These are phyloP conservation scores for Penicillium nordicum DNA, from an alignment of 2,329 filamentous ascomycete genomes.

Conservation along the genomic window DNA sequence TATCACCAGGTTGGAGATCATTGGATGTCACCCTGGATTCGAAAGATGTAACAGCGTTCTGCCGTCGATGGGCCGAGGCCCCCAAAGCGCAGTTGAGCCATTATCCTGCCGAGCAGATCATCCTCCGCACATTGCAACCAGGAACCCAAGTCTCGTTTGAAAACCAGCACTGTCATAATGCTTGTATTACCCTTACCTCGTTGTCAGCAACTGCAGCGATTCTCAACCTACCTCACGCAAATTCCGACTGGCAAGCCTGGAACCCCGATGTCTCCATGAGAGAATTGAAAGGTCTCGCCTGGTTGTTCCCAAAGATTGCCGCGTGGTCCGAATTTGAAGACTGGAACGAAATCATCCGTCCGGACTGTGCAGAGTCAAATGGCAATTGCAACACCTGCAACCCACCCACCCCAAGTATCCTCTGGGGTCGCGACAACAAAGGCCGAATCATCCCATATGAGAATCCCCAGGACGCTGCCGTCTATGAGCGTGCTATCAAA, in stretches of 20 bases:
- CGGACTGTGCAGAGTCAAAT: neutral
- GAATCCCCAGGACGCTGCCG: slow-evolving; percentile 49
- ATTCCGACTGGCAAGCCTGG: slow-evolving; percentile 26
- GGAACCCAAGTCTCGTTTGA: slow-evolving; percentile 13
- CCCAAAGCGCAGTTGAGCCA: slow-evolving; percentile 20
- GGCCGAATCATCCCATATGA: slow-evolving; percentile 47
- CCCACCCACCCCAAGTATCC: slow-evolving; percentile 31
- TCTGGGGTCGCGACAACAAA: slow-evolving; percentile 32
- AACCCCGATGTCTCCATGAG: slow-evolving; percentile 27
- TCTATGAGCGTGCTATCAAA: slow-evolving; percentile 53
- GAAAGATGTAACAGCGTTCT: slow-evolving; percentile 28
- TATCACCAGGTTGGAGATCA: slow-evolving; percentile 49
- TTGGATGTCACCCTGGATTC: slow-evolving; percentile 19
- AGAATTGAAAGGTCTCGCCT: slow-evolving; percentile 28
- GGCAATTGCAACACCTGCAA: slow-evolving; percentile 30
- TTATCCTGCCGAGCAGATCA: slow-evolving; percentile 19
- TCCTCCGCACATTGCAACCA: slow-evolving; percentile 21
- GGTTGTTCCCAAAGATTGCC: slow-evolving; percentile 32
- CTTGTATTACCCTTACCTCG: slow-evolving; percentile 32
- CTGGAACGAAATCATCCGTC: slow-evolving; percentile 26
- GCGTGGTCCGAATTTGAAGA: slow-evolving; percentile 24
- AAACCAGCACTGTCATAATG: slow-evolving; percentile 27
- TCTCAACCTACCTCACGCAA: slow-evolving; percentile 15
- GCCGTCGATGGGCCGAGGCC: slow-evolving; percentile 29
- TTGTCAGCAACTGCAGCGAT: slow-evolving; percentile 21